Evolutionary conservation across 2,329 filamentous ascomycete species (phyloP), one percentile per base, ranked within the genome.

Genomic region (Tolypocladium tropicale): DNA sequence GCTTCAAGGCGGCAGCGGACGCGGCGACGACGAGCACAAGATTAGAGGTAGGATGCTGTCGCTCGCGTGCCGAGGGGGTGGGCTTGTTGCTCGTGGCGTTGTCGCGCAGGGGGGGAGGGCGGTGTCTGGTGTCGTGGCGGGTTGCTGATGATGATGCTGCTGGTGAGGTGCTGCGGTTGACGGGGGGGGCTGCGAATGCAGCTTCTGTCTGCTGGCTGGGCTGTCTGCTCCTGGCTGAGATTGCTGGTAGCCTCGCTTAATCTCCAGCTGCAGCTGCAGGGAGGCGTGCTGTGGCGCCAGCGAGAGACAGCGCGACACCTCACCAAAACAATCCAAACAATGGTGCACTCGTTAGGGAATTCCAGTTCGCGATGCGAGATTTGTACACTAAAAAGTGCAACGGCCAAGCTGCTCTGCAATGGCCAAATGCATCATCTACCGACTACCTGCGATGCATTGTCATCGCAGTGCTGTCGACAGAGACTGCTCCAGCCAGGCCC

Each of bases 171-270:
- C 12, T 23, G 51, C n/a, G 6, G 49, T 52, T 32, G 33, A 52
- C 30, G 49, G 49, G 49, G 49, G 49, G 49, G n/a, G 32, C 25
- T 30, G 46, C 16, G 25, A 28, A 49, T 49, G 46, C 46, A 32
- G 46, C 46, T 30, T 49, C 46, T 49, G 49, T 23, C 49, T 9
- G 49, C 30, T 34, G 49, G 48, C 28, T 18, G 30, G 49, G 49
- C 43, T 30, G 25, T 14, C 25, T 21, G 51, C 37, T 53, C 52
- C 52, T 43, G 36, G 36, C 36, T 21, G 52, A 53, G 52, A 53
- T 53, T 53, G 52, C 52, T 41, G 52, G 33, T 30, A 46, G 52
- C 52, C 52, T 53, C 52, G 52, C 52, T 43, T 41, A 53, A 52
- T 52, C 50, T 52, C 49, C 33, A 36, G 49, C 50, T 52, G 46